These are phyloP conservation scores for Sporopachydermia cereana DNA, from an alignment of 1,139 yeast species.

Conservation along the genomic window DNA sequence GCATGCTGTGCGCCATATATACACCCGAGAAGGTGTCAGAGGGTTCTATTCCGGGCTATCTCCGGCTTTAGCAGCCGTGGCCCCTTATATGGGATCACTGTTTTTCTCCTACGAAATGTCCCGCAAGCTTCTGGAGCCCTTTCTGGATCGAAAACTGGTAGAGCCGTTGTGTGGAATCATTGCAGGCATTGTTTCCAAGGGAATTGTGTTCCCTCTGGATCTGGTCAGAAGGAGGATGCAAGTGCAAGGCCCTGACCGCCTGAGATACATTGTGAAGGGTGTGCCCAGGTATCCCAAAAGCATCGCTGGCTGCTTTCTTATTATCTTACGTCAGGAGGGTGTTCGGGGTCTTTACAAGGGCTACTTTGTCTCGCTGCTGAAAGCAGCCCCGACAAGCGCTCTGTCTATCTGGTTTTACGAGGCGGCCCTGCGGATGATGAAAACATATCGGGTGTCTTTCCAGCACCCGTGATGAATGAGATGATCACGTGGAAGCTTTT, in stretches of 20 bases:
- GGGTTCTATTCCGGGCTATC: constrained; percentile 57
- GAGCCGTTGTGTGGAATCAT: constrained; percentile 11
- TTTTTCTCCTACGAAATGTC: constrained; percentile 51
- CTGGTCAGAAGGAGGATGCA: constrained; percentile 72
- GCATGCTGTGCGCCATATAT: constrained; percentile 32
- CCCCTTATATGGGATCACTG: constrained; percentile 56
- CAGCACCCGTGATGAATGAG: too few species aligned
- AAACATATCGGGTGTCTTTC: too few species aligned
- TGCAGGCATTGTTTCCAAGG: constrained; percentile 64
- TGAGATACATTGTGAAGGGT: constrained; percentile 15
- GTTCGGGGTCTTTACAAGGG: constrained; percentile 64
- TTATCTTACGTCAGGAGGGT: constrained; percentile 46
- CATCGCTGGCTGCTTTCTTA: constrained; percentile 21
- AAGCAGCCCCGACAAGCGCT: constrained; percentile 78
- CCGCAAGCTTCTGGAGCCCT: constrained; percentile 10
- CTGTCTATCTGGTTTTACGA: constrained; percentile 69
- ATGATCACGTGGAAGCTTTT: too few species aligned
- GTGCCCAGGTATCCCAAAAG: constrained; percentile 20
- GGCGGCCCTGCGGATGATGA: constrained; percentile 18
- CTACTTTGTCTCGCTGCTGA: constrained; percentile 50
- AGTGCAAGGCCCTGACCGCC: constrained; percentile 35
- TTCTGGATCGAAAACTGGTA: neutral
- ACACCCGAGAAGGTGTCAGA: constrained; percentile 34
- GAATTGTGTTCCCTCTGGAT: constrained; percentile 74
- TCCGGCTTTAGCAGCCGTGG: constrained; percentile 53